Percentiles rank a stretch among this genome's conserved stretches.
Evolutionary conservation across 163 green algal genomes (phyloP).

Genomic region (Prototheca stagnorum): DNA sequence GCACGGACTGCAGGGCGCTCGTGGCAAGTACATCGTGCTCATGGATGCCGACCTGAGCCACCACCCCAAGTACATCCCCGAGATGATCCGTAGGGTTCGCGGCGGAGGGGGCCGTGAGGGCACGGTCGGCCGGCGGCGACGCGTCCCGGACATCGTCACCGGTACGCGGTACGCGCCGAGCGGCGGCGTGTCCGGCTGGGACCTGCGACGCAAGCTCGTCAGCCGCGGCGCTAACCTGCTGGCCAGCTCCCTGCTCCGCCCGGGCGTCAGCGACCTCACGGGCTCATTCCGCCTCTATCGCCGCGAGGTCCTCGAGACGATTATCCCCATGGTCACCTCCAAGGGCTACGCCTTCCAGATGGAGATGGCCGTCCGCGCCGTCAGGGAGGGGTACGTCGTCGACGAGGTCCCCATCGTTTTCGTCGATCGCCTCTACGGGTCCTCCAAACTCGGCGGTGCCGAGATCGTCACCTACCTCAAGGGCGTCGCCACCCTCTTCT

Average conservation of each 20-base stretch:
- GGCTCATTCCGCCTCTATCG: conserved; percentile 79
- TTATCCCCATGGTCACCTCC: conserved; percentile 34
- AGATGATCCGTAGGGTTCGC: no score
- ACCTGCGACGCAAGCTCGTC: conserved; percentile 71
- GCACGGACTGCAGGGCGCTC: conserved; percentile 57
- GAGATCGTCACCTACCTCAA: conserved; percentile 78
- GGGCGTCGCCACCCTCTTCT: conserved; percentile 69
- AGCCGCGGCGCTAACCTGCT: conserved; percentile 78
- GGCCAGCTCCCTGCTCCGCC: conserved; percentile 59
- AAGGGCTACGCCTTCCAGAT: conserved; percentile 96
- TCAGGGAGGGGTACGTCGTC: conserved; percentile 37
- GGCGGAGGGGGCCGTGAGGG: no score
- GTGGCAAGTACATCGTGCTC: conserved; percentile 72
- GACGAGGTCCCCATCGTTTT: conserved; percentile 95
- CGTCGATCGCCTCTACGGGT: conserved; percentile 88
- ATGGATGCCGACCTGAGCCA: conserved; percentile 97
- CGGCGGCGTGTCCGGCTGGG: conserved; percentile 84
- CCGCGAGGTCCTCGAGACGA: conserved; percentile 35
- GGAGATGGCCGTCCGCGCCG: conserved; percentile 86
- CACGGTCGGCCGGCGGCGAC: no score
- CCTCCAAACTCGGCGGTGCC: conserved; percentile 72
- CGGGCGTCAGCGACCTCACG: conserved; percentile 64
- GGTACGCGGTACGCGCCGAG: conserved; percentile 66
- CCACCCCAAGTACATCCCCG: conserved; percentile 39
- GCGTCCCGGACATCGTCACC: conserved; percentile 60